Percentiles rank a stretch among this genome's conserved stretches.
Evolutionary conservation across 176 grass and related monocot genomes (phyloP).

Genomic region (Phragmites australis): DNA sequence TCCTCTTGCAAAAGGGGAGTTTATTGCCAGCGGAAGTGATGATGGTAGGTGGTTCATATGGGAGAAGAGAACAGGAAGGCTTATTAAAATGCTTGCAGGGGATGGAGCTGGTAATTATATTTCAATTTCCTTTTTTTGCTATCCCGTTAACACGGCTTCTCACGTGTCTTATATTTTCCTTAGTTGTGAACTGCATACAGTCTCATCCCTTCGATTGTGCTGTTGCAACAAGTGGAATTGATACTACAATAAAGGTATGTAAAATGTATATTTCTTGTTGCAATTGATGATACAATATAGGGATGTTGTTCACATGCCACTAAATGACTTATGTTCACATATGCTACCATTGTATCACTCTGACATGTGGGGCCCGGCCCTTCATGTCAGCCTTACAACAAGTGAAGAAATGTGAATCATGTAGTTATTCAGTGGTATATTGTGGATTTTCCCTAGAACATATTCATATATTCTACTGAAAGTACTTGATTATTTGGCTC

Average conservation of each 20-base stretch:
- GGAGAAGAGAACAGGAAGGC: slow-evolving; percentile 94
- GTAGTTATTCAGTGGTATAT: background rate
- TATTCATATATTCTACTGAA: background rate
- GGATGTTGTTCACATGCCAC: background rate
- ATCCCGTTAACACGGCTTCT: slow-evolving; percentile 20
- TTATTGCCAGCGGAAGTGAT: slow-evolving; percentile 96
- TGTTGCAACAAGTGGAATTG: slow-evolving; percentile 93
- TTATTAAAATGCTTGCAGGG: slow-evolving; percentile 95
- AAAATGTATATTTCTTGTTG: background rate
- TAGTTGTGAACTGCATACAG: slow-evolving; percentile 99
- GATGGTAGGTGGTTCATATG: slow-evolving; percentile 99
- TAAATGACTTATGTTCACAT: background rate
- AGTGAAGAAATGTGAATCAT: background rate
- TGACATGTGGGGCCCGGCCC: background rate
- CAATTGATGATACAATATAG: background rate
- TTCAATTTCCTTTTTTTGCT: slow-evolving; percentile 11
- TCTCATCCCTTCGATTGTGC: slow-evolving; percentile 91
- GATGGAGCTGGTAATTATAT: slow-evolving; percentile 76
- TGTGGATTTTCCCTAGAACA: background rate
- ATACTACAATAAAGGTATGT: slow-evolving; percentile 90
- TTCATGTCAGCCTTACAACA: background rate
- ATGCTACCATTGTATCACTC: background rate
- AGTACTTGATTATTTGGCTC: slow-evolving; percentile 9
- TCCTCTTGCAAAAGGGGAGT: slow-evolving; percentile 61
- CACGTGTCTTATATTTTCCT: slow-evolving; percentile 36